Conservation (phyloP, 1,284 basidiomycete genomes). For the Papiliotrema fonsecae region DNA sequence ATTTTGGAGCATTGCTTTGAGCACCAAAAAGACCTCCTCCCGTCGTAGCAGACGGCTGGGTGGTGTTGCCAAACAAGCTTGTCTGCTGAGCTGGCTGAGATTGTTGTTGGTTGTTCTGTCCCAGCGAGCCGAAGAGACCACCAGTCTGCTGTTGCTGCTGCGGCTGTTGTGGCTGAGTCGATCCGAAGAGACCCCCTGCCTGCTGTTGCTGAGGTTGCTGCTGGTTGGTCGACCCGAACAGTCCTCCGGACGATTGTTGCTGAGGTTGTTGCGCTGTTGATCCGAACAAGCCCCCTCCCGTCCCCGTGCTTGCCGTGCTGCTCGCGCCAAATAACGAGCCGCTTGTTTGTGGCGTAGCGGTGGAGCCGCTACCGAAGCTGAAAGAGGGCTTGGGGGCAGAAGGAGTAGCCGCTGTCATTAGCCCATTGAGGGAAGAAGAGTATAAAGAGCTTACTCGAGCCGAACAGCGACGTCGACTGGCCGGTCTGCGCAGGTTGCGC, state of each 20-base stretch:
- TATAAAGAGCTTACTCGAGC: no score
- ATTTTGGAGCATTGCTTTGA: background rate
- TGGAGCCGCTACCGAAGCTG: background rate
- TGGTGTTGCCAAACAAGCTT: no score
- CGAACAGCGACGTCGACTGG: slow-evolving; percentile 12
- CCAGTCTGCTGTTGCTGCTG: slow-evolving; percentile 8
- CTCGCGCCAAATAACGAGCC: no score
- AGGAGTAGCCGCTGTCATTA: slow-evolving; percentile 9
- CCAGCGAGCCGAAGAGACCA: slow-evolving; percentile 9
- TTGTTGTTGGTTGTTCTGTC: background rate
- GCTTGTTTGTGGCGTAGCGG: slow-evolving; percentile 1
- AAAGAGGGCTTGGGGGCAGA: background rate
- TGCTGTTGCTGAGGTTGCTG: slow-evolving; percentile 1
- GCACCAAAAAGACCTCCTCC: slow-evolving; percentile 4
- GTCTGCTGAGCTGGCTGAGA: background rate
- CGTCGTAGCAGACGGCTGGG: no score
- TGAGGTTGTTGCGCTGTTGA: slow-evolving; percentile 1
- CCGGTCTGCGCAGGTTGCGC: slow-evolving; percentile 10
- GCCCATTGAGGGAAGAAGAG: no score
- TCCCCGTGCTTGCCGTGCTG: no score
- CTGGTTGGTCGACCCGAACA: slow-evolving; percentile 18
- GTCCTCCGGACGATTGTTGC: background rate
- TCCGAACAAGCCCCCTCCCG: slow-evolving; percentile 14
- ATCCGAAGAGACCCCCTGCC: slow-evolving; percentile 4
- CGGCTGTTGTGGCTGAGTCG: slow-evolving; percentile 19